These are phyloP conservation scores for Stachybotrys chartarum DNA, from an alignment of 2,329 filamentous ascomycete genomes.

Conservation along the genomic window DNA sequence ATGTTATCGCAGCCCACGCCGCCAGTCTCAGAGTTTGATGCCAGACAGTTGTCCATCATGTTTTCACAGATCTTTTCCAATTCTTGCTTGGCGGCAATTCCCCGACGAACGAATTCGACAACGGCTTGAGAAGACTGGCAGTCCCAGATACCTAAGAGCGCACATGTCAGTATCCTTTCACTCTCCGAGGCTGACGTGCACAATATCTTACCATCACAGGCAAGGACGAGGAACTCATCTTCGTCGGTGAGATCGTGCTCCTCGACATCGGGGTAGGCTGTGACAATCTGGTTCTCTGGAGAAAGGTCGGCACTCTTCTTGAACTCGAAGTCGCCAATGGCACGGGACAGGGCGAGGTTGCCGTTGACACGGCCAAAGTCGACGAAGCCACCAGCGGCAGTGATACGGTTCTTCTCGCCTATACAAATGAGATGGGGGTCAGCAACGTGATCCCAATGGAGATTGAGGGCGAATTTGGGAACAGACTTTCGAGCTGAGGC, in stretches of 20 bases:
- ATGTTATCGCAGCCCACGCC: constrained; percentile 99
- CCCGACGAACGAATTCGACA: constrained; percentile 90
- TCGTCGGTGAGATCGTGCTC: constrained; percentile 85
- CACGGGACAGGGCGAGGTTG: constrained; percentile 91
- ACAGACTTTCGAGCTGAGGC: constrained; percentile 88
- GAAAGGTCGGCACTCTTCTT: constrained; percentile 97
- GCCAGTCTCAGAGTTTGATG: constrained; percentile 95
- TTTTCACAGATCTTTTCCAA: constrained; percentile 96
- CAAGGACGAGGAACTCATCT: constrained; percentile 91
- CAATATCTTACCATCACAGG: constrained; percentile 75
- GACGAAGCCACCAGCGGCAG: constrained; percentile 91
- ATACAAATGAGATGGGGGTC: constrained; percentile 10
- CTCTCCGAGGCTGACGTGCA: not conserved
- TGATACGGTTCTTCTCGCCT: constrained; percentile 96
- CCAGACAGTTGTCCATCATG: constrained; percentile 99
- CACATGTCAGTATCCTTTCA: not conserved
- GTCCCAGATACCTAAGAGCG: constrained; percentile 84
- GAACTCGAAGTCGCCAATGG: constrained; percentile 99
- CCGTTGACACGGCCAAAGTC: constrained; percentile 98
- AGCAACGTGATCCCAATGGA: constrained; percentile 1
- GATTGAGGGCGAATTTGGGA: not conserved
- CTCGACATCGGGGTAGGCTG: constrained; percentile 90
- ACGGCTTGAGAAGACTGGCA: constrained; percentile 98
- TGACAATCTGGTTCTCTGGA: constrained; percentile 98
- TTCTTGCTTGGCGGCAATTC: constrained; percentile 93